A percentile compares a stretch with the other conserved stretches of the same genome.
Conservation (phyloP, 148 eudicot species). For the Vaccinium myrtillus region DNA sequence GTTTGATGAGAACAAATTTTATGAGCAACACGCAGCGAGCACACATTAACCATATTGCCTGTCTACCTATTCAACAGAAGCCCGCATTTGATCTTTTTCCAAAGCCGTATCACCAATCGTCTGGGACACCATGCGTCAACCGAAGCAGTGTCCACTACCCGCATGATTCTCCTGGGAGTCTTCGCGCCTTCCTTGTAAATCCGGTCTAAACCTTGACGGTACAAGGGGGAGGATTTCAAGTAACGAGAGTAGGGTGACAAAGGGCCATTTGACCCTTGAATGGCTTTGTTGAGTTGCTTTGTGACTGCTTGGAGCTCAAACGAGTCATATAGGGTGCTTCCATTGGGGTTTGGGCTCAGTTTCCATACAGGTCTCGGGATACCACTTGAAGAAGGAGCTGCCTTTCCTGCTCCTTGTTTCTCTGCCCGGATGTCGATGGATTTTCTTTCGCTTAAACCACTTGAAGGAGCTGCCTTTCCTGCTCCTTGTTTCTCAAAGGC, state of each 20-base stretch:
- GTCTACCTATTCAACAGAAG: conserved; percentile 10
- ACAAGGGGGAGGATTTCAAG: conserved; percentile 28
- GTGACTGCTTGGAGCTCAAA: conserved; percentile 37
- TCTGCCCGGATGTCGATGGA: background rate
- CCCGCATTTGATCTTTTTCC: conserved; percentile 14
- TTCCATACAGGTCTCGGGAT: conserved; percentile 16
- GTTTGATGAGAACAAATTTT: background rate
- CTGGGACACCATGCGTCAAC: background rate
- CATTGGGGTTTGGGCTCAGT: conserved; percentile 21
- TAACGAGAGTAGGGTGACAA: conserved; percentile 24
- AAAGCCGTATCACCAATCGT: conserved; percentile 12
- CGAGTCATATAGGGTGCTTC: conserved; percentile 35
- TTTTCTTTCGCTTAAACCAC: background rate
- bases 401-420: background rate
- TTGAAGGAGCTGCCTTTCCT: background rate
- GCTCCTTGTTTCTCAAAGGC: too few relatives aligned
- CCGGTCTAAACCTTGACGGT: conserved; percentile 12
- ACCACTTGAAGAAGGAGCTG: background rate
- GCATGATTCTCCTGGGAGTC: conserved; percentile 19
- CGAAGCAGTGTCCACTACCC: background rate
- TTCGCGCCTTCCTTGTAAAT: conserved; percentile 18
- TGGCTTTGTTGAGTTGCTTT: conserved; percentile 41
- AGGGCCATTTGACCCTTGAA: conserved; percentile 28
- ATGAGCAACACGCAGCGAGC: background rate
- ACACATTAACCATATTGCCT: background rate